A percentile compares a stretch with the other conserved stretches of the same genome.
Evolutionary conservation across 768 basidiomycete genomes (phyloP).

Genomic region (Suillus occidentalis): DNA sequence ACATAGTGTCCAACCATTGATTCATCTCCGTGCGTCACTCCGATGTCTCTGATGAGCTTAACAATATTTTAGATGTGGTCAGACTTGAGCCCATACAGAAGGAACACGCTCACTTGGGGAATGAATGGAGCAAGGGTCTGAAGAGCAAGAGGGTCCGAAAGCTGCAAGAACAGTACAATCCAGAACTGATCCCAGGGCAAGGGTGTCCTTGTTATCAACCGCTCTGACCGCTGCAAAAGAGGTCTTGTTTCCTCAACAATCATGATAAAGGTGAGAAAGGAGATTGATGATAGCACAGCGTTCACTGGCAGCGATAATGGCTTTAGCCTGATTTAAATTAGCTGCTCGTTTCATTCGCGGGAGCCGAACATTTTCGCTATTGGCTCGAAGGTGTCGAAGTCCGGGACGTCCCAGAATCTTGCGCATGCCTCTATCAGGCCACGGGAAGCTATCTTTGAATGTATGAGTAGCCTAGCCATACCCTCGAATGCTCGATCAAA

Average conservation of each 20-base stretch:
- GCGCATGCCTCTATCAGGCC: no score
- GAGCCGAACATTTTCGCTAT: no score
- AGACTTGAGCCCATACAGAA: background rate
- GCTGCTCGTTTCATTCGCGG: no score
- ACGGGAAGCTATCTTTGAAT: no score
- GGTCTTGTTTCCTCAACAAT: conserved; percentile 61
- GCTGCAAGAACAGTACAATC: conserved; percentile 66
- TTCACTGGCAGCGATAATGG: no score
- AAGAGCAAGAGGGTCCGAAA: conserved; percentile 72
- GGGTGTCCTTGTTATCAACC: conserved; percentile 42
- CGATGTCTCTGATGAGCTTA: conserved; percentile 29
- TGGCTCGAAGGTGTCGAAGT: no score
- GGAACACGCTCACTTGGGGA: conserved; percentile 44
- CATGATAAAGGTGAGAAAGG: background rate
- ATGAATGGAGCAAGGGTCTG: conserved; percentile 76
- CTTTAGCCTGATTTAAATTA: no score
- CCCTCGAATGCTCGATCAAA: no score
- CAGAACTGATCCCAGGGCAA: conserved; percentile 69
- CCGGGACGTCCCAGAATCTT: no score
- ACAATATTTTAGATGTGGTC: background rate
- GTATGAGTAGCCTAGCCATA: no score
- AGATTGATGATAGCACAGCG: no score
- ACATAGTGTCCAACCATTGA: conserved; percentile 47
- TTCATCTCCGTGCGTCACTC: conserved; percentile 44
- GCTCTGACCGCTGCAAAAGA: conserved; percentile 35